A percentile compares a stretch with the other conserved stretches of the same genome.
phyloP scores from a whole-genome alignment of 257 asterid genomes.

The Haberlea rhodopensis region DNA sequence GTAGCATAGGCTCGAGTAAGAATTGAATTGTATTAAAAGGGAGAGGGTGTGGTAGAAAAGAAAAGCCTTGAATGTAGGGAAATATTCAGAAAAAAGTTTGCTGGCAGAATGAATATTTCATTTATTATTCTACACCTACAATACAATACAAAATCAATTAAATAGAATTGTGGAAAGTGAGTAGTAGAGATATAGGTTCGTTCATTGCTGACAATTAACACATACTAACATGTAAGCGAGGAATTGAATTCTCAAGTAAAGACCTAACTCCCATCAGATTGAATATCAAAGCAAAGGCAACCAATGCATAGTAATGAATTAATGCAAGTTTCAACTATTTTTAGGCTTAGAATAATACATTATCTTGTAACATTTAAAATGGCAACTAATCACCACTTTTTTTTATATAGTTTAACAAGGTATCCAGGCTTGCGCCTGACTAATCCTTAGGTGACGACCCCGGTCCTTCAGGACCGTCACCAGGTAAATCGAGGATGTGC shows the following conservation, averaged over 20 bases:
- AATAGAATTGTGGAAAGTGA: conserved; percentile 20
- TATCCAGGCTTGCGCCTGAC: no score
- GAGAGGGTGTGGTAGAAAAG: conserved; percentile 30
- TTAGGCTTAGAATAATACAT: no score
- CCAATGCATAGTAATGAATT: conserved; percentile 2
- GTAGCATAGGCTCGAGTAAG: conserved; percentile 23
- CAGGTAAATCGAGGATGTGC: no score
- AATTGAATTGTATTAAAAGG: conserved; percentile 26
- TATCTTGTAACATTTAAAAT: no score
- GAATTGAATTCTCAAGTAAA: conserved; percentile 36
- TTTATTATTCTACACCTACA: no score
- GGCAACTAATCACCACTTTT: no score
- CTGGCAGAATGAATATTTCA: conserved; percentile 32
- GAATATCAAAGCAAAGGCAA: conserved; percentile 25
- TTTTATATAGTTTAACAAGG: no score
- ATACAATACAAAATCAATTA: no score
- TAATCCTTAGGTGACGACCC: no score
- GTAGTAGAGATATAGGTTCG: conserved; percentile 19
- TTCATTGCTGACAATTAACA: conserved; percentile 44
- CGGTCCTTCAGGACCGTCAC: no score
- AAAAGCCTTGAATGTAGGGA: conserved; percentile 32
- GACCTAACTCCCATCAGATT: conserved; percentile 41
- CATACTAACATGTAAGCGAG: conserved; percentile 27
- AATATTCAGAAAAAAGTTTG: conserved; percentile 47
- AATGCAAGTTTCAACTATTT: neutral